Percentiles rank a stretch among this genome's conserved stretches.
phyloP scores from a whole-genome alignment of 2,329 filamentous ascomycete genomes.

The Clonostachys solani region DNA sequence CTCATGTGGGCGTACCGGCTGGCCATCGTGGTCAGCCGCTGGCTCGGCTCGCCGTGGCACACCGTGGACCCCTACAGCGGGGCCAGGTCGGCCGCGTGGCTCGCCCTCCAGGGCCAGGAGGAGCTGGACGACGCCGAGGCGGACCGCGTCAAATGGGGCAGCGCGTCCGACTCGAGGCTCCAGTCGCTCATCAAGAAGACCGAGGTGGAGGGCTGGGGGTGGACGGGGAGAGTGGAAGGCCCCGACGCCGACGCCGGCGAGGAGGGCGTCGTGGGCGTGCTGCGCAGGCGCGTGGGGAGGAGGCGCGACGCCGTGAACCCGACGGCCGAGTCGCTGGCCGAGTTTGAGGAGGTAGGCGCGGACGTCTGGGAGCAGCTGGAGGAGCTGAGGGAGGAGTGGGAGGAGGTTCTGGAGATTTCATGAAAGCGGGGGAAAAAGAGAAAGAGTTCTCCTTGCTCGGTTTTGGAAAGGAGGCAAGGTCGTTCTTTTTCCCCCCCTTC shows the following conservation, averaged over 20 bases:
- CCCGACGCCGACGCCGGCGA: slow-evolving; percentile 35
- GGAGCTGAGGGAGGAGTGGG: slow-evolving; percentile 63
- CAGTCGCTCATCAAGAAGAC: slow-evolving; percentile 65
- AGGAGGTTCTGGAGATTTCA: slow-evolving; percentile 23
- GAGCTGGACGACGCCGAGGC: slow-evolving; percentile 52
- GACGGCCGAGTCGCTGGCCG: slow-evolving; percentile 53
- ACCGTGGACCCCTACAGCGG: slow-evolving; percentile 70
- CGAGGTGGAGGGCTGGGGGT: slow-evolving; percentile 85
- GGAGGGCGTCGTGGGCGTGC: slow-evolving; percentile 37
- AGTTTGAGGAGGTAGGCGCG: slow-evolving; percentile 59
- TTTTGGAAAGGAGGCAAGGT: neutral
- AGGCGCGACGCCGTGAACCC: slow-evolving; percentile 53
- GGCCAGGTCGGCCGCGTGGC: slow-evolving; percentile 72
- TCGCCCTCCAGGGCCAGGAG: slow-evolving; percentile 64
- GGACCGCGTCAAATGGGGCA: slow-evolving; percentile 77
- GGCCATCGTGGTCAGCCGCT: slow-evolving; percentile 67
- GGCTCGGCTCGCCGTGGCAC: slow-evolving; percentile 87
- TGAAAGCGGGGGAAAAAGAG: neutral
- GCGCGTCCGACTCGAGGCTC: slow-evolving; percentile 56
- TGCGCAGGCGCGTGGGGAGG: slow-evolving; percentile 51
- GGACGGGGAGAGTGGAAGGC: slow-evolving; percentile 51
- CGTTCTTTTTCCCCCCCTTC: neutral
- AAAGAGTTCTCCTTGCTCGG: neutral
- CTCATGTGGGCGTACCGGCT: slow-evolving; percentile 66
- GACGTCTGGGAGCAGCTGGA: slow-evolving; percentile 70